Base-by-base conservation (phyloP, 2,329 filamentous ascomycete species). In the Xylariaceae sp. region DNA sequence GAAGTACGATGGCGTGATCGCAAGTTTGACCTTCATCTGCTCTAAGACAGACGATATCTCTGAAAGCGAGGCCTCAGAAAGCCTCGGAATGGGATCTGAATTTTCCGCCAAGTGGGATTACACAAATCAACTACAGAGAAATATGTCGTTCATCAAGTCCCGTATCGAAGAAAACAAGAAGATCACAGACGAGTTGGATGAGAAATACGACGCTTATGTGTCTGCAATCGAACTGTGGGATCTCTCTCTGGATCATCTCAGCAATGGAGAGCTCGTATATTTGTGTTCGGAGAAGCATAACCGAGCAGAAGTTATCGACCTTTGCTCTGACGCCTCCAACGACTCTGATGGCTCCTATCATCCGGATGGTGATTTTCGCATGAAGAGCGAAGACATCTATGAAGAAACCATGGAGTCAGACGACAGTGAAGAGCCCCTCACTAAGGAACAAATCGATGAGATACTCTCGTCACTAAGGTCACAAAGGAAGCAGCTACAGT, bases 1-100 rank as follows among this genome's bases (percentile, higher is more conserved):
- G 6, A 82, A 84, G 55, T 82, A 82, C 65, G 83, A 87, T 59
- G 79, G 81, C 1, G 79, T 75, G 0, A 81, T 82, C 58, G 78
- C 75, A 1, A 76, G 73, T 2, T 75, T 86, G 2, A 83, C 79
- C 0, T 86, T 87, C 59, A 82, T 72, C 37, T 70, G 68, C 34
- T 70, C 69, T 7, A 70, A 71, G 61, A 71, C 82, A 0, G 85
- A 88, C 66, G 82, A 87, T 49, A 83, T 87, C 1, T 70, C 74
- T 1, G 66, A 72, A 49, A 73, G 65, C 0, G 76, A 78, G 56
- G 69, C 70, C 9, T 54, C 68, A 0, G 71, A 74, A 10, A 73
- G 67, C 15, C 69, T 81, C 4, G 68, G 66, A 0, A 66, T 78
- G 1, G 70, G 73, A 17, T 71, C 72, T 10, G 68, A 75, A 47